phyloP scores from a whole-genome alignment of 75 land plant genomes.

The Selaginella moellendorffii region DNA sequence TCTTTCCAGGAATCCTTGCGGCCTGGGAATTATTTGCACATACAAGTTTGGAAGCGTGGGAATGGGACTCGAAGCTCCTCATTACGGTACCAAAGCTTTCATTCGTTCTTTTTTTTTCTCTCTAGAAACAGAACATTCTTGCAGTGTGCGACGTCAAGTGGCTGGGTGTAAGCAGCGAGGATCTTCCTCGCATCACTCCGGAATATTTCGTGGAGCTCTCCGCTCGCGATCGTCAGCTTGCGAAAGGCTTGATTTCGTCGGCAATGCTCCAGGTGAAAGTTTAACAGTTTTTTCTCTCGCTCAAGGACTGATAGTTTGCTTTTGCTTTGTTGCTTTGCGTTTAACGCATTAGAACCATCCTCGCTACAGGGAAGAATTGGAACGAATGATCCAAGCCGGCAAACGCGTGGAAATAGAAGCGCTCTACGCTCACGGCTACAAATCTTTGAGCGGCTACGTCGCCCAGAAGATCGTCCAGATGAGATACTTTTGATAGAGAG shows the following conservation, averaged over 20 bases:
- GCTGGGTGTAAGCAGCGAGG: conserved; percentile 62
- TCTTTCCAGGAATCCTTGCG: conserved; percentile 99
- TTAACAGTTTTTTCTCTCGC: too few species aligned
- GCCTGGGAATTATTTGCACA: conserved; percentile 82
- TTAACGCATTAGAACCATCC: conserved; percentile 43
- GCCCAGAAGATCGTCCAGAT: conserved; percentile 57
- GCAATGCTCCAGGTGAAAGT: conserved; percentile 71
- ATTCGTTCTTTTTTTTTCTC: not conserved
- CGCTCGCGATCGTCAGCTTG: conserved; percentile 49
- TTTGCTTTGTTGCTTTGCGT: not conserved
- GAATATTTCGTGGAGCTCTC: conserved; percentile 37
- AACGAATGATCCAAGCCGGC: conserved; percentile 46
- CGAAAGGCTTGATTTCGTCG: conserved; percentile 58
- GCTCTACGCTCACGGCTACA: conserved; percentile 68
- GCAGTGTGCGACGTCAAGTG: conserved; percentile 92
- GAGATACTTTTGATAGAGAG: conserved; percentile 64
- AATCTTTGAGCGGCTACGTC: conserved; percentile 53
- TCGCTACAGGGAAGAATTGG: conserved; percentile 48
- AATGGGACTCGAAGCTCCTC: conserved; percentile 86
- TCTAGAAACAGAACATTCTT: not conserved
- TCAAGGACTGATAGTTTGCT: too few species aligned
- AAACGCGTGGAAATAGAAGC: conserved; percentile 72
- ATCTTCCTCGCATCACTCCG: conserved; percentile 40
- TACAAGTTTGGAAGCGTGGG: conserved; percentile 88
- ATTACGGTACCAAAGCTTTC: conserved; percentile 41